phyloP scores from a whole-genome alignment of 2,329 filamentous ascomycete species.

The Stachybotrys echinatus region DNA sequence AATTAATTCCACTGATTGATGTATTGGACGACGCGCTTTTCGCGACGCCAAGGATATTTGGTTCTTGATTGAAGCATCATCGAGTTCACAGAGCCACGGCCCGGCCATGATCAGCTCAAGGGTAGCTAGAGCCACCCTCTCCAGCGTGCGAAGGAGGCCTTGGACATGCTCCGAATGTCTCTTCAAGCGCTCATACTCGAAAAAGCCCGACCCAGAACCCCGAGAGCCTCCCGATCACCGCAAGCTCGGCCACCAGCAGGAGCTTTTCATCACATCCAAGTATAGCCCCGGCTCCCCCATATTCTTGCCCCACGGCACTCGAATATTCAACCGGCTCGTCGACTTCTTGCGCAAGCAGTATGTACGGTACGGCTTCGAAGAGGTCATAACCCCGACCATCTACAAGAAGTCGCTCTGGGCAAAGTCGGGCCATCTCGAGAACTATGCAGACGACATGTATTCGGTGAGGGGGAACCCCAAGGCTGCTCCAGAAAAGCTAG shows the following conservation, averaged over 20 bases:
- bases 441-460: conserved; percentile 92
- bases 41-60: too few relatives aligned
- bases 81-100: too few relatives aligned
- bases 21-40: too few relatives aligned
- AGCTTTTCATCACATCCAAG: conserved; percentile 71
- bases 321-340: conserved; percentile 78
- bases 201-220: conserved; percentile 9
- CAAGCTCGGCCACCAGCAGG: conserved; percentile 57
- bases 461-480: conserved; percentile 57
- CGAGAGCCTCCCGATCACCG: conserved; percentile 49
- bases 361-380: conserved; percentile 76
- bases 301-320: conserved; percentile 75
- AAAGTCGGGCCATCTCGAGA: conserved; percentile 80
- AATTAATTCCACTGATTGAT: too few relatives aligned
- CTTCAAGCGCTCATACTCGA: conserved; percentile 22
- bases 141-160: conserved; percentile 10
- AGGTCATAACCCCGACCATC: conserved; percentile 85
- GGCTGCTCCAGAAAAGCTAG: conserved; percentile 1
- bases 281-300: conserved; percentile 85
- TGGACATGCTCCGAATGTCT: conserved; percentile 28
- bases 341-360: conserved; percentile 81
- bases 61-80: too few relatives aligned
- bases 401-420: conserved; percentile 88
- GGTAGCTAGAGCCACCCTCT: conserved; percentile 11
- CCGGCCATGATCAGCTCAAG: conserved; percentile 23